Conservation (phyloP, 1,139 yeast genomes). For the Yamadazyma blattariae region DNA sequence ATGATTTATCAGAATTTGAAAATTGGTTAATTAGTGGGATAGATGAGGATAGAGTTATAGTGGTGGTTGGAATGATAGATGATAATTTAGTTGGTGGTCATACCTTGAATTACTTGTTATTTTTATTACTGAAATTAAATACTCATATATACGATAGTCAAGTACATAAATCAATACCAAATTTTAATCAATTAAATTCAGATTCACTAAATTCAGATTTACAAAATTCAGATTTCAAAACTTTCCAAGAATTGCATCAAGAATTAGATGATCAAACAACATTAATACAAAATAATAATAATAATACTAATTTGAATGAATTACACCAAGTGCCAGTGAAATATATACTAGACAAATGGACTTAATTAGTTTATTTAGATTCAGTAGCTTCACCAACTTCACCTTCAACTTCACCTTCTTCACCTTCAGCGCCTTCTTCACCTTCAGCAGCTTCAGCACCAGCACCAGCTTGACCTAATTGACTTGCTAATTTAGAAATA, state of each 20-base stretch:
- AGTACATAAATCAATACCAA: background rate
- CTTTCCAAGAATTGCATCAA: no score
- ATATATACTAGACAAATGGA: constrained; percentile 6
- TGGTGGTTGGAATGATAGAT: constrained; percentile 1
- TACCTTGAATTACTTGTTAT: constrained; percentile 3
- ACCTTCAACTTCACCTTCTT: constrained; percentile 24
- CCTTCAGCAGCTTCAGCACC: constrained; percentile 33
- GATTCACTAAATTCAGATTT: no score
- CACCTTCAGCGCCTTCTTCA: constrained; percentile 26
- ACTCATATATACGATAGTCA: background rate
- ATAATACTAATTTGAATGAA: no score
- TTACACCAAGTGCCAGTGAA: no score
- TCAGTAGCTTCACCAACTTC: no score
- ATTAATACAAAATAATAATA: no score
- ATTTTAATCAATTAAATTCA: constrained; percentile 3
- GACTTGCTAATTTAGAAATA: constrained; percentile 39
- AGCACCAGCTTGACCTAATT: constrained; percentile 43
- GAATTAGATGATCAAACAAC: no score
- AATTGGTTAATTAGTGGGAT: background rate
- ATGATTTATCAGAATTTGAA: constrained; percentile 4
- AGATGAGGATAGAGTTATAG: background rate
- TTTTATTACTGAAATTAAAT: constrained; percentile 2
- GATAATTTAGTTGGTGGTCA: background rate
- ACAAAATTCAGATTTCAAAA: no score
- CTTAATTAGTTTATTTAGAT: no score